Conservation (phyloP, 1,139 yeast genomes). For the Diutina ranongensis region DNA sequence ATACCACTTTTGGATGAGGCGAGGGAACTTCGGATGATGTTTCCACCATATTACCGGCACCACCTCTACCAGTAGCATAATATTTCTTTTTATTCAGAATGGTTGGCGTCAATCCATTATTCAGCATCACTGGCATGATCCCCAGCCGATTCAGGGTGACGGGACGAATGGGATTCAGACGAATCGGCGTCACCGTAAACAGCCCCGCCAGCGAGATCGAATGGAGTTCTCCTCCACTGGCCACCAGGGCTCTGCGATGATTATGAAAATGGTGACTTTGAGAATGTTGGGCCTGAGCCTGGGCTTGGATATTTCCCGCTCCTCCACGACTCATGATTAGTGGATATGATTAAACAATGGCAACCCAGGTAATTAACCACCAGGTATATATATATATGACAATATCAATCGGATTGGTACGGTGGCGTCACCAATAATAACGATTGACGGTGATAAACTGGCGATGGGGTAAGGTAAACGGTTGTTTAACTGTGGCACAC, state of each 20-base stretch:
- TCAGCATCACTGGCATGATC: not conserved
- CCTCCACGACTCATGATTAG: constrained; percentile 3
- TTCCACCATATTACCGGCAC: constrained; percentile 55
- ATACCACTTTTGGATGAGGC: constrained; percentile 37
- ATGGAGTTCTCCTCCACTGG: not conserved
- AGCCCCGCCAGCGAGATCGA: not conserved
- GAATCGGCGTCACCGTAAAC: not conserved
- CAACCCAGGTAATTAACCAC: too few species aligned
- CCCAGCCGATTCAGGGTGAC: not conserved
- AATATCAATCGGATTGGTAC: too few species aligned
- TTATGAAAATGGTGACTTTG: not conserved
- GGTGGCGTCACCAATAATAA: too few species aligned
- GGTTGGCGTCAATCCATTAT: not conserved
- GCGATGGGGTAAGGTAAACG: too few species aligned
- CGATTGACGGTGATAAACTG: too few species aligned
- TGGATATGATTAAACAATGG: too few species aligned
- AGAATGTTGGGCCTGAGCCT: not conserved
- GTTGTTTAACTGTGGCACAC: not conserved
- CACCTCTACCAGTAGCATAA: constrained; percentile 70
- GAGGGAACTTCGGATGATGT: constrained; percentile 27
- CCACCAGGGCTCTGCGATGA: constrained; percentile 1
- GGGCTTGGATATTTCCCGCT: not conserved
- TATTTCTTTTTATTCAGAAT: constrained; percentile 20
- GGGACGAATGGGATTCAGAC: constrained; percentile 2
- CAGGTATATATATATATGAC: too few species aligned